Evolutionary conservation across 495 filamentous ascomycete species (phyloP).

Genomic region (Tuber borchii): DNA sequence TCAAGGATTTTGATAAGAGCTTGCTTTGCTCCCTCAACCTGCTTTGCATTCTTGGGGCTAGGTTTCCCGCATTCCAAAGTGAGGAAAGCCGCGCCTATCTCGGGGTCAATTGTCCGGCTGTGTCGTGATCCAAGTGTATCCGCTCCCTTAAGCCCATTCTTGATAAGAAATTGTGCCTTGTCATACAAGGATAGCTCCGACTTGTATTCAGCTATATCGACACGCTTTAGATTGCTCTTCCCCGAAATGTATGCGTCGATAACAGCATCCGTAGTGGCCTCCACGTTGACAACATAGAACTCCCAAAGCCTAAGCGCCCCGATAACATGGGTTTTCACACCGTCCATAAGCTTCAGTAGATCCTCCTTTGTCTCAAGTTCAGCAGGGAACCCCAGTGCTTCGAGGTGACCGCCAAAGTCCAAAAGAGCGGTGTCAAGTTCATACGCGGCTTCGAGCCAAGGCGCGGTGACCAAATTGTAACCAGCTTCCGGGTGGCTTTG

Average conservation of each 20-base stretch:
- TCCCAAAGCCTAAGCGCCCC: conserved; percentile 77
- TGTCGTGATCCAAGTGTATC: conserved; percentile 74
- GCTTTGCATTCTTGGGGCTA: conserved; percentile 48
- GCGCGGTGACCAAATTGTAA: conserved; percentile 88
- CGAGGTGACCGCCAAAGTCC: conserved; percentile 64
- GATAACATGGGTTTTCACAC: conserved; percentile 71
- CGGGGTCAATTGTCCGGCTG: conserved; percentile 60
- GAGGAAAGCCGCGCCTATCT: conserved; percentile 61
- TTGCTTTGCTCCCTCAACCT: conserved; percentile 46
- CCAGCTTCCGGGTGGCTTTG: conserved; percentile 91
- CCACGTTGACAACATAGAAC: conserved; percentile 78
- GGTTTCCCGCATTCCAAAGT: conserved; percentile 63
- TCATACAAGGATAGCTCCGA: conserved; percentile 52
- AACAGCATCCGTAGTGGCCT: conserved; percentile 60
- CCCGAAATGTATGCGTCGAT: conserved; percentile 59
- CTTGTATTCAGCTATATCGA: conserved; percentile 29
- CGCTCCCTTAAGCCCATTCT: conserved; percentile 59
- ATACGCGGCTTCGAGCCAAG: conserved; percentile 83
- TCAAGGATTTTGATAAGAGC: conserved; percentile 61
- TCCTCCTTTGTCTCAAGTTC: conserved; percentile 64
- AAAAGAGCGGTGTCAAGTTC: conserved; percentile 79
- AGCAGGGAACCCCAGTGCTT: conserved; percentile 62
- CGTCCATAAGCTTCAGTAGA: conserved; percentile 76
- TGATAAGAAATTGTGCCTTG: conserved; percentile 51
- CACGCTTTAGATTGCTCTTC: conserved; percentile 12